Evolutionary conservation across 176 grass and related monocot species (phyloP), one percentile per base, ranked within the genome.

Genomic region (Oryza rufipogon): DNA sequence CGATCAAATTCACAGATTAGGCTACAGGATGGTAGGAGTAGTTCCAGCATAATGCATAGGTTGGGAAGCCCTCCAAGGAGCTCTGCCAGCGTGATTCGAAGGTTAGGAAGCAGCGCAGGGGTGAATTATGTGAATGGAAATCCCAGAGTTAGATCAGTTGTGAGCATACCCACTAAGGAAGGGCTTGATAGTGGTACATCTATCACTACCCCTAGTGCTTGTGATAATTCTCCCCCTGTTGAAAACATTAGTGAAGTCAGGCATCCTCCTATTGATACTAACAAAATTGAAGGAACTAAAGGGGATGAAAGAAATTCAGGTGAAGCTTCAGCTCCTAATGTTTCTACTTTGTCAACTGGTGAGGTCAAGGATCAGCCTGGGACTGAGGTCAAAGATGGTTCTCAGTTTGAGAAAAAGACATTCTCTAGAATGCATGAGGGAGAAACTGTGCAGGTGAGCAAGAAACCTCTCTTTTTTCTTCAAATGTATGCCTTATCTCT

Each of bases 361-460:
- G 70, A 76, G 68, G 83, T 32, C 33, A 92, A 75, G 33, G 81
- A 32, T 72, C 72, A 84, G 81, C 39, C n/a, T 36, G 75, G 56
- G 66, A 80, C 64, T 14, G 81, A 81, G 45, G 83, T 33, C 61
- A 88, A 79, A 73, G 78, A 81, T 76, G 64, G 65, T 25, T 81
- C 60, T 66, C 88, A 97, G n/a, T 99, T 92, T 66, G 77, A 99
- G 86, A 86, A 99, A 73, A 96, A 90, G 79, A 96, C 91, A 64
- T 92, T 96, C 83, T 96, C 97, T 85, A 99, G 91, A 81, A 94
- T 88, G 91, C 93, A 86, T 82, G 97, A 96, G 61, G 97, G 97
- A 73, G 97, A 99, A 66, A 28, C 72, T 2, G 91, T 99, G 25
- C 80, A 96, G 93, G 97, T 94, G 74, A 90, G 81, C 85, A 58